Evolutionary conservation across 257 asterid species (phyloP).

Genomic region (Pogostemon cablin): DNA sequence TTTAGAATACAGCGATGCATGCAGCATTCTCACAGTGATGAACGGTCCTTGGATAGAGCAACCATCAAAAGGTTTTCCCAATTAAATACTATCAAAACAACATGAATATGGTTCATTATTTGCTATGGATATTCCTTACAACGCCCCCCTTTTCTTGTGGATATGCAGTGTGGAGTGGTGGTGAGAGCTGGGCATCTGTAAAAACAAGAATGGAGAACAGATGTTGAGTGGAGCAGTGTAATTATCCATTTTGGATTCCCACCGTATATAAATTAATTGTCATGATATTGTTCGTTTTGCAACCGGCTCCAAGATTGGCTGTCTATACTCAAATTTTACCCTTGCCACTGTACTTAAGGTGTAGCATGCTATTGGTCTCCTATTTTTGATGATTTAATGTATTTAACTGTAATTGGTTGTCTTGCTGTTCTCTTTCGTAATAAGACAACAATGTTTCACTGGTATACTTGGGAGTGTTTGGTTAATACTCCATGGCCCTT

Average conservation of each 20-base stretch:
- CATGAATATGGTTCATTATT: background rate
- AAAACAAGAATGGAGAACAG: conserved; percentile 36
- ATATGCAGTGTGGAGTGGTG: conserved; percentile 81
- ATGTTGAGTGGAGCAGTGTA: conserved; percentile 28
- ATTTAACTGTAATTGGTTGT: background rate
- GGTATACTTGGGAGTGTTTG: too few species aligned
- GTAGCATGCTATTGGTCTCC: conserved; percentile 19
- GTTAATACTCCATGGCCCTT: too few species aligned
- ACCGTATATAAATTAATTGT: conserved; percentile 13
- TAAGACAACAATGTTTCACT: too few species aligned
- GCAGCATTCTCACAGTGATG: conserved; percentile 81
- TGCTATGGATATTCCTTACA: background rate
- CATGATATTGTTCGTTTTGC: background rate
- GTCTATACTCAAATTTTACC: conserved; percentile 19
- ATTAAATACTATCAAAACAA: conserved; percentile 2
- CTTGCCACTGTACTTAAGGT: conserved; percentile 1
- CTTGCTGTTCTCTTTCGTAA: too few species aligned
- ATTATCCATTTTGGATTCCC: background rate
- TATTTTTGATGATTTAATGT: background rate
- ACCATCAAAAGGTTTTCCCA: conserved; percentile 75
- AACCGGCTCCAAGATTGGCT: conserved; percentile 14
- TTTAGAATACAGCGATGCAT: conserved; percentile 78
- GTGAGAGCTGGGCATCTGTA: conserved; percentile 66
- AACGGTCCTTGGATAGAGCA: conserved; percentile 95
- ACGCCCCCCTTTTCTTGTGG: background rate